Percentiles rank a stretch among this genome's conserved stretches.
These are phyloP conservation scores for Diutina sp. DNA, from an alignment of 1,139 yeast species.

Conservation along the genomic window DNA sequence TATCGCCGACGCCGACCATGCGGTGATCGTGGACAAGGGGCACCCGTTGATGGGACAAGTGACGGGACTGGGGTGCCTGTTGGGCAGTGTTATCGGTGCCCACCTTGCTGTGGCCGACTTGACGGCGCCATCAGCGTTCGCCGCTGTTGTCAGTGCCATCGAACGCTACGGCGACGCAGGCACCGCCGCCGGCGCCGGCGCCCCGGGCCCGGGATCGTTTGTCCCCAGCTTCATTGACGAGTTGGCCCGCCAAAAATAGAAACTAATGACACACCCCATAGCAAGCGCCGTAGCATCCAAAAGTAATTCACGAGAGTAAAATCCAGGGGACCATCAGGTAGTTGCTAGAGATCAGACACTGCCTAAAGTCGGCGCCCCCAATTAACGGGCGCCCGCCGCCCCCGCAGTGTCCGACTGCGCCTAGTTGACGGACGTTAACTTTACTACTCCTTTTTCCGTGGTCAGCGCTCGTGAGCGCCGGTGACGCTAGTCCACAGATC, in stretches of 20 bases:
- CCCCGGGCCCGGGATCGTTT: not conserved
- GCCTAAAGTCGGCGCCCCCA: too few relatives aligned
- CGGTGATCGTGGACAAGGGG: slow-evolving; percentile 38
- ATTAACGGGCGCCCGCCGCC: too few relatives aligned
- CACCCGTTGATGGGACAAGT: slow-evolving; percentile 53
- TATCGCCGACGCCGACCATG: slow-evolving; percentile 2
- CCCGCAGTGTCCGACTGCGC: not conserved
- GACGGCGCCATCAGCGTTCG: slow-evolving; percentile 12
- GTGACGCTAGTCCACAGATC: too few relatives aligned
- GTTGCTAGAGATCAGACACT: too few relatives aligned
- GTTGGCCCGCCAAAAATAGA: not conserved
- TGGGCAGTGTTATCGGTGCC: slow-evolving; percentile 64
- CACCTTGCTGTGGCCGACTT: slow-evolving; percentile 32
- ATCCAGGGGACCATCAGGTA: too few relatives aligned
- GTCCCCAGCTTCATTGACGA: not conserved
- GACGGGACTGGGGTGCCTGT: slow-evolving; percentile 86
- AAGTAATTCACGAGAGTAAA: too few relatives aligned
- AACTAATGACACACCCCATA: not conserved
- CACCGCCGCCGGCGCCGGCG: slow-evolving; percentile 25
- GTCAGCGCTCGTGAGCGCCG: not conserved
- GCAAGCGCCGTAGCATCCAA: not conserved
- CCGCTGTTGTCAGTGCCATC: slow-evolving; percentile 49
- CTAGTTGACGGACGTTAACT: not conserved
- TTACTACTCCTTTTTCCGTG: too few relatives aligned
- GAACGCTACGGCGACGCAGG: slow-evolving; percentile 57